These are phyloP conservation scores for Trametes maxima DNA, from an alignment of 768 basidiomycete species.

Conservation along the genomic window DNA sequence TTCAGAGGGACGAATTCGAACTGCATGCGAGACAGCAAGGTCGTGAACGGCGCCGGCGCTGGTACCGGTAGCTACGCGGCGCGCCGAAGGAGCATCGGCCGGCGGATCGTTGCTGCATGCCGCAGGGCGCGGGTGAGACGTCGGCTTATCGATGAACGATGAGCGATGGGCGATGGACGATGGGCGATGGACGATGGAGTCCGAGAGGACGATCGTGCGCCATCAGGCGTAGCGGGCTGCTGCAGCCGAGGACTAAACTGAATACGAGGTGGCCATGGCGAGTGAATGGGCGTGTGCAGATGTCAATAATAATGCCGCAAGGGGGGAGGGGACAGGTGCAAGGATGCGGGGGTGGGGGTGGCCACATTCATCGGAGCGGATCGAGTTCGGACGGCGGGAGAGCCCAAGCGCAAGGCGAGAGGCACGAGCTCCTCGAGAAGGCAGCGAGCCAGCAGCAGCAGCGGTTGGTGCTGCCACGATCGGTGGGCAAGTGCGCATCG, in stretches of 20 bases:
- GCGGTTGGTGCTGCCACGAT: conserved; percentile 4
- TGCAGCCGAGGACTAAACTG: neutral
- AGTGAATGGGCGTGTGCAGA: neutral
- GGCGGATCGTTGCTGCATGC: too few species aligned
- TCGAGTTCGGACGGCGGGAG: conserved; percentile 7
- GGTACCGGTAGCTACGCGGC: too few species aligned
- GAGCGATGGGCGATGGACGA: too few species aligned
- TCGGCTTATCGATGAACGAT: conserved; percentile 13
- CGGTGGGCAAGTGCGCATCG: conserved; percentile 9
- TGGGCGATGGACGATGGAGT: conserved; percentile 12
- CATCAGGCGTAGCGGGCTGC: neutral
- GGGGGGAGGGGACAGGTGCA: neutral
- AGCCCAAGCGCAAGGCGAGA: neutral
- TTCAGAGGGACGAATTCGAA: too few species aligned
- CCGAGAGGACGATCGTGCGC: neutral
- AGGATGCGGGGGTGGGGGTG: neutral
- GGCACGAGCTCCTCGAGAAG: neutral
- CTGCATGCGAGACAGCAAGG: too few species aligned
- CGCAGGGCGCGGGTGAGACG: neutral
- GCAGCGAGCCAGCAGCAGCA: too few species aligned
- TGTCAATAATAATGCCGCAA: too few species aligned
- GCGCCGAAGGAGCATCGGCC: too few species aligned
- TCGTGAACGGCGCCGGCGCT: too few species aligned
- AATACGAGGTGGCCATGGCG: neutral
- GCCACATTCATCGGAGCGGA: conserved; percentile 15